Evolutionary conservation across 2,329 filamentous ascomycete genomes (phyloP), one percentile per base, ranked within the genome.

Genomic region (Trichoderma semiorbis): DNA sequence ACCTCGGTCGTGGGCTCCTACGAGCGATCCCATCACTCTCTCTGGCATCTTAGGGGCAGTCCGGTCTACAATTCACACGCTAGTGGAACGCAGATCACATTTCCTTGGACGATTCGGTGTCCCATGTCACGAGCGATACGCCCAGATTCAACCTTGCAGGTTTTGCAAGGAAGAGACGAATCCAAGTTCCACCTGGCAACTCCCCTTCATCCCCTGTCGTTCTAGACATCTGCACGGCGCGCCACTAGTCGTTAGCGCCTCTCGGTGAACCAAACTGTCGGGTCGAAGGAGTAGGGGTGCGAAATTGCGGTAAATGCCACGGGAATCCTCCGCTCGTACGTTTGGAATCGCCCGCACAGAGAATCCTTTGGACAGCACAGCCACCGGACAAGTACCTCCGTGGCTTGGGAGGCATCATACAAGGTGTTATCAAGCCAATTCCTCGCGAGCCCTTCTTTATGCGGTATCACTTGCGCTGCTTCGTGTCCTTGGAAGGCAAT

Each of bases 251-350:
- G 30, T 62, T 66, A 70, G 43, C 30, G 65, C 57, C 58, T 74
- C 72, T 74, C 72, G 73, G 62, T 60, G 74, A 75, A 75, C 75
- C 76, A 74, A 32, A 72, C 74, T 75, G 72, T 75, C 75, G 74
- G 75, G 73, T 74, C 74, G 26, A 61, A 18, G 18, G 28, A 60
- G 73, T 72, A 75, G 74, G 74, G 58, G 70, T 69, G 57, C 70
- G 70, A 72, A 70, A 73, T 72, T 72, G 70, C 60, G 50, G 53
- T 68, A 58, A 50, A 62, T 47, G 65, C 34, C n/a, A 30, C 32
- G 53, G 18, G 34, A 47, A 36, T 60, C 18, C 26, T n/a, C 18
- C 28, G 28, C 28, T 60, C 55, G 55, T 60, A 34, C 18, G 55
- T n/a, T 60, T 28, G 28, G n/a, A 60, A 30, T 58, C 24, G 57